Conservation (phyloP, 73 alveolate genomes). For the Diophrys appendiculata region DNA sequence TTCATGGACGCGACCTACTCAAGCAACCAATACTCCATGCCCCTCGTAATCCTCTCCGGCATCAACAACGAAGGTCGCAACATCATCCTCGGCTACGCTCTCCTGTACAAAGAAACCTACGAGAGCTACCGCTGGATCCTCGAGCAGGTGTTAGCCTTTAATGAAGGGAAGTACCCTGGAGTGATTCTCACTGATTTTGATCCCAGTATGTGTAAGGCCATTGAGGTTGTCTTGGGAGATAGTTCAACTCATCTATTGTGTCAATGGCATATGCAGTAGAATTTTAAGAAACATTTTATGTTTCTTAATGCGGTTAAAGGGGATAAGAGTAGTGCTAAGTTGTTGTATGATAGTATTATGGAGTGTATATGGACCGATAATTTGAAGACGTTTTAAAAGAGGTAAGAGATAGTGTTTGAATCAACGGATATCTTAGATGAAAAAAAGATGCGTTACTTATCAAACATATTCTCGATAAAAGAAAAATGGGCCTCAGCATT, state of each 20-base stretch:
- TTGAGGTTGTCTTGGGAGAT: constrained; percentile 25
- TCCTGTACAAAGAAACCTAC: constrained; percentile 42
- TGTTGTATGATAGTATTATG: constrained; percentile 35
- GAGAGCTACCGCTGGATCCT: constrained; percentile 50
- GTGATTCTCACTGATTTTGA: constrained; percentile 54
- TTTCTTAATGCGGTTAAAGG: constrained; percentile 22
- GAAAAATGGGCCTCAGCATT: constrained; percentile 57
- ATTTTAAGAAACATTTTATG: constrained; percentile 45
- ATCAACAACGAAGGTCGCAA: constrained; percentile 50
- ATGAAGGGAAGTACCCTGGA: constrained; percentile 31
- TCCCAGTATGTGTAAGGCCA: constrained; percentile 57
- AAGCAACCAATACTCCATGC: constrained; percentile 44
- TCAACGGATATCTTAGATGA: constrained; percentile 17
- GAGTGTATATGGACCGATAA: constrained; percentile 35
- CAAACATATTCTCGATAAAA: constrained; percentile 27
- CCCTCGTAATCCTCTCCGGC: constrained; percentile 29
- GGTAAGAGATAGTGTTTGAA: constrained; percentile 14
- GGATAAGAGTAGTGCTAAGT: constrained; percentile 25
- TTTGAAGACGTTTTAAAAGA: constrained; percentile 13
- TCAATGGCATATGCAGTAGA: constrained; percentile 61
- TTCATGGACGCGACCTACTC: constrained; percentile 58
- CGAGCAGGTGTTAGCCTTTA: constrained; percentile 21
- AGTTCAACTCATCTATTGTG: constrained; percentile 38
- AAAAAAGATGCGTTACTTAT: constrained; percentile 18
- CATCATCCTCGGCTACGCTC: constrained; percentile 42